phyloP scores from a whole-genome alignment of 768 basidiomycete species.

The Scleroderma citrinum region DNA sequence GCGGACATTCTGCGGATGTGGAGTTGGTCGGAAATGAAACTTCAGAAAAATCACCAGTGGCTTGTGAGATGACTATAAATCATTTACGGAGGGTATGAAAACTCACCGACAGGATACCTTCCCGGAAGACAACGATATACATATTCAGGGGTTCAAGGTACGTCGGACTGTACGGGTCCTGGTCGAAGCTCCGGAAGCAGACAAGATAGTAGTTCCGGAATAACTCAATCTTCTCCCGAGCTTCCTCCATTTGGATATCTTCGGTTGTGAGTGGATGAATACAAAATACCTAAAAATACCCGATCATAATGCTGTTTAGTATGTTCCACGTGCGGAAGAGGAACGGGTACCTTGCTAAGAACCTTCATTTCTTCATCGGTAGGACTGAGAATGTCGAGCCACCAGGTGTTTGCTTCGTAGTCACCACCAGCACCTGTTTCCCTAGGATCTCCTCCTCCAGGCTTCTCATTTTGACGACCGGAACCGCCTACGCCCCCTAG shows the following conservation, averaged over 20 bases:
- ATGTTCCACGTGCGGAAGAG: neutral
- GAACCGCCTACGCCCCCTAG: slow-evolving; percentile 6
- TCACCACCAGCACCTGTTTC: slow-evolving; percentile 30
- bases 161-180: slow-evolving; percentile 95
- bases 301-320: neutral
- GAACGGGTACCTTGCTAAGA: slow-evolving; percentile 69
- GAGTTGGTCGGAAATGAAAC: slow-evolving; percentile 97
- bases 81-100: neutral
- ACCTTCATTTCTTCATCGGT: slow-evolving; percentile 99
- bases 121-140: slow-evolving; percentile 99
- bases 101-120: slow-evolving; percentile 89
- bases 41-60: slow-evolving; percentile 22
- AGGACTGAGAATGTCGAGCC: slow-evolving; percentile 89
- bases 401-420: slow-evolving; percentile 85
- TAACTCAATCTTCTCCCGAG: slow-evolving; percentile 98
- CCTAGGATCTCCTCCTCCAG: slow-evolving; percentile 8
- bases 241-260: slow-evolving; percentile 99
- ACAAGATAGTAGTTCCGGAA: slow-evolving; percentile 99
- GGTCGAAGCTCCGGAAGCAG: slow-evolving; percentile 98
- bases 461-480: slow-evolving; percentile 15
- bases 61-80: neutral
- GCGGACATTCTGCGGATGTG: slow-evolving; percentile 96
- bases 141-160: slow-evolving; percentile 98
- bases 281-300: slow-evolving; percentile 66
- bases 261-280: slow-evolving; percentile 98